Percentiles rank a stretch among this genome's conserved stretches.
Evolutionary conservation across 1,139 yeast species (phyloP).

Genomic region (Martiniozyma asiatica): DNA sequence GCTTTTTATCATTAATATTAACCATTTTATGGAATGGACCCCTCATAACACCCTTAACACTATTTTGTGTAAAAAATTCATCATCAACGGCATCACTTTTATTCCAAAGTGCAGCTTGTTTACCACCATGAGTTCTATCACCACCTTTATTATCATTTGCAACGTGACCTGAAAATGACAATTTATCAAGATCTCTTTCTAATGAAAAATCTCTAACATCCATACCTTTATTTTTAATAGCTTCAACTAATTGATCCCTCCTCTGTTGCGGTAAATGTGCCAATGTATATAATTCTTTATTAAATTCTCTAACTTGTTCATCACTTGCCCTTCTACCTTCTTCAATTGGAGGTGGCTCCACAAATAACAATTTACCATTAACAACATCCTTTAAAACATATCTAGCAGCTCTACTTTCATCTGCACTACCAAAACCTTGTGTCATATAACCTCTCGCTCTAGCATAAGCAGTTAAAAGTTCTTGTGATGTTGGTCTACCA

Average conservation of each 20-base stretch:
- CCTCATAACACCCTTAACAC: constrained; percentile 48
- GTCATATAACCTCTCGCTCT: constrained; percentile 97
- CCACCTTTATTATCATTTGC: constrained; percentile 32
- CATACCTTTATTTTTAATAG: constrained; percentile 45
- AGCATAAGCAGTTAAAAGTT: constrained; percentile 83
- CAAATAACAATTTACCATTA: constrained; percentile 74
- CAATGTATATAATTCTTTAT: constrained; percentile 58
- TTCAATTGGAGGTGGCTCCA: constrained; percentile 76
- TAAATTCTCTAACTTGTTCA: constrained; percentile 54
- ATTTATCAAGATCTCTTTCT: constrained; percentile 52
- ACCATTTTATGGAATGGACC: constrained; percentile 59
- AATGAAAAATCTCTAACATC: constrained; percentile 46
- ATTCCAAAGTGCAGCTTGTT: constrained; percentile 65
- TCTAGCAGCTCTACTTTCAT: constrained; percentile 90
- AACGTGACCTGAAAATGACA: constrained; percentile 72
- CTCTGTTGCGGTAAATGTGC: constrained; percentile 59
- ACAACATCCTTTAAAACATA: constrained; percentile 90
- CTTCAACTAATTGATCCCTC: constrained; percentile 59
- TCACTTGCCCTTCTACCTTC: constrained; percentile 34
- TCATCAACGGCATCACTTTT: constrained; percentile 73
- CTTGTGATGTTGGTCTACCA: constrained; percentile 82
- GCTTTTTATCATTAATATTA: constrained; percentile 43
- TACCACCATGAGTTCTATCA: constrained; percentile 55
- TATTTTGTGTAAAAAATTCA: constrained; percentile 66
- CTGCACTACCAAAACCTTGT: constrained; percentile 94